Evolutionary conservation across 192 early-diverging fungal species (phyloP), one percentile per base, ranked within the genome.

Genomic region (Coemansia furcata): DNA sequence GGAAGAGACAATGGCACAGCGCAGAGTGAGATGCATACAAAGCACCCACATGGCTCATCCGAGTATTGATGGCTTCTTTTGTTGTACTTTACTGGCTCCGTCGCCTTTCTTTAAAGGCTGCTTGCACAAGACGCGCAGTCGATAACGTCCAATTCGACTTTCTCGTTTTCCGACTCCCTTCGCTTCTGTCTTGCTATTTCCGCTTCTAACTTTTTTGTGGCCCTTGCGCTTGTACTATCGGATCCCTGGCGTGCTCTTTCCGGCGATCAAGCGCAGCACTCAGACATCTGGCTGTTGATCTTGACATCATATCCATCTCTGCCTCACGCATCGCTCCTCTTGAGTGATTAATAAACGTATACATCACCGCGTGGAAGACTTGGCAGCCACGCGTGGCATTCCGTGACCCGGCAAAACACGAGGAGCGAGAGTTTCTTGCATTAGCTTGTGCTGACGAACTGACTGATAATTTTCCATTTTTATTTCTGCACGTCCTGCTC

Each of bases 11-110:
- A 58, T 58, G 30, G 55, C 9, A 29, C 50, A 58, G 23, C 23
- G 23, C 23, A 26, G 23, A 26, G 23, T 26, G 23, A 26, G 55
- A 19, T 36, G 55, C 35, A 35, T 15, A 55, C 29, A 55, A 33
- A 12, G 32, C 54, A 55, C 12, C 54, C 32, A 29, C 54, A 55
- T 55, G 23, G 55, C 55, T 58, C 55, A 58, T 58, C 55, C 55
- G 55, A 58, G 17, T 58, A 54, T 35, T n/a, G 35, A 17, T 9
- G 19, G n/a, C 55, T 57, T 15, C 29, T 33, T 29, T 58, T 58
- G 55, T 58, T 33, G 32, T 36, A 33, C 33, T 19, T 36, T 19
- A 5, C n/a, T 36, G 33, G 35, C 1, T 33, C 12, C 17, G 32
- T 17, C 36, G 55, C 36, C n/a, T 36, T 36, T 58, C 35, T 32